These are phyloP conservation scores for Phytophthora foliorum DNA, from an alignment of 352 stramenopile genomes.

Conservation along the genomic window DNA sequence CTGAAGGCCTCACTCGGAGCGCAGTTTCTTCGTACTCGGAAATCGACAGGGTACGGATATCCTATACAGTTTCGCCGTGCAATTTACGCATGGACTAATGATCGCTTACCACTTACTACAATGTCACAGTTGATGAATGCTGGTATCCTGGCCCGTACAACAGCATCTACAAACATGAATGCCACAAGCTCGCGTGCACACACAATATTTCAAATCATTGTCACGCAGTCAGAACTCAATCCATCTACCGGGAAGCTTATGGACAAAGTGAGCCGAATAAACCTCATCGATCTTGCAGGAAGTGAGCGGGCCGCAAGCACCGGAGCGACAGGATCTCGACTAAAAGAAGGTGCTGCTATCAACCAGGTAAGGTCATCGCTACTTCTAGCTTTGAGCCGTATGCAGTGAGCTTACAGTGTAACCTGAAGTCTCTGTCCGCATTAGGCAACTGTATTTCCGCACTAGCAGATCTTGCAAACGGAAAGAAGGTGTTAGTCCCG, in stretches of 20 bases:
- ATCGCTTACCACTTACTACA: not conserved
- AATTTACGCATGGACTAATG: not conserved
- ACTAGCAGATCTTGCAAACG: slow-evolving; percentile 86
- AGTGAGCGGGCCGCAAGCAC: slow-evolving; percentile 92
- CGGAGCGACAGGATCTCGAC: slow-evolving; percentile 81
- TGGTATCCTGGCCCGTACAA: slow-evolving; percentile 84
- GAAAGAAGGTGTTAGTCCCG: slow-evolving; percentile 90
- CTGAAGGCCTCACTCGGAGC: slow-evolving; percentile 80
- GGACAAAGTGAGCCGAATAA: slow-evolving; percentile 90
- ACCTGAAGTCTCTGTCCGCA: slow-evolving; percentile 82
- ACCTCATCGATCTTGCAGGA: slow-evolving; percentile 94
- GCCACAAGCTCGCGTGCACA: slow-evolving; percentile 85
- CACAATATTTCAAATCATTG: slow-evolving; percentile 89
- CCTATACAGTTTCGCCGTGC: not conserved
- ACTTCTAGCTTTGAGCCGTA: not conserved
- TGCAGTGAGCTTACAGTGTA: slow-evolving; percentile 1
- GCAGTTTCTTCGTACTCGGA: slow-evolving; percentile 86
- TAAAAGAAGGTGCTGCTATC: slow-evolving; percentile 96
- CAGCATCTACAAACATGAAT: slow-evolving; percentile 90
- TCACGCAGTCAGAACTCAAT: slow-evolving; percentile 85
- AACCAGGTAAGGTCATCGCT: slow-evolving; percentile 71
- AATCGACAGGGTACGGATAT: slow-evolving; percentile 66
- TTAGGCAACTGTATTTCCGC: slow-evolving; percentile 95
- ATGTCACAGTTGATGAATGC: slow-evolving; percentile 86
- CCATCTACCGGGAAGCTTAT: slow-evolving; percentile 75